Base-by-base conservation (phyloP, 495 filamentous ascomycete genomes). In the Entonaema liquescens region DNA sequence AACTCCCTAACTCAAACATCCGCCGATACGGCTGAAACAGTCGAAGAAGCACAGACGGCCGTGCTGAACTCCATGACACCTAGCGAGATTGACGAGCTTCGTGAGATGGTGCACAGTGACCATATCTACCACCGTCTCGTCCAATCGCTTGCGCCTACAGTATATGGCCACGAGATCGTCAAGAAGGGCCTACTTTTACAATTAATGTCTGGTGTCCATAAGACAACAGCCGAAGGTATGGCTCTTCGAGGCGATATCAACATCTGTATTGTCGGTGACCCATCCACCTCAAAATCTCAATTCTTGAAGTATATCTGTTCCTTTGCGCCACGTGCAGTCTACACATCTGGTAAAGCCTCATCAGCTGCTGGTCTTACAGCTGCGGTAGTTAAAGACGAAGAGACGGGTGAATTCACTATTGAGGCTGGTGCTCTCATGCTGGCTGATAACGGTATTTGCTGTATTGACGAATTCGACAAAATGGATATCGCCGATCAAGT, bases 401-500 rank as follows among this genome's bases (percentile, higher is more conserved):
- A 99, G 78, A 98, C 96, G 12, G 96, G 96, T 56, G 95, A 99
- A 72, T 97, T 97, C 80, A 99, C 95, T 31, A 99, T 99, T 69
- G 95, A 99, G 82, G 95, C 95, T 5, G 95, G 95, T 83, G 95
- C 95, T 35, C 87, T 99, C 58, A 99, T 99, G 95, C 85, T 99
- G 29, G 95, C 96, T 28, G 95, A 95, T 82, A 97, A 92, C 76
- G 95, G 96, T 69, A 95, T 98, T 77, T 99, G 95, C 80, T 93
- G 93, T 67, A 99, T 99, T 77, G 95, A 99, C 78, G 95, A 99
- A 74, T 99, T 99, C 77, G 95, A 99, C 85, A 99, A 98, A 82
- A 99, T 99, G 95, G 95, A 99, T 75, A 92, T 99, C 58, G 87
- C 83, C 53, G 95, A 99, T 81, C 95, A 99, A 83, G 95, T 99